Evolutionary conservation across 768 basidiomycete genomes (phyloP), one percentile per base, ranked within the genome.

Genomic region (Mrakia frigida): DNA sequence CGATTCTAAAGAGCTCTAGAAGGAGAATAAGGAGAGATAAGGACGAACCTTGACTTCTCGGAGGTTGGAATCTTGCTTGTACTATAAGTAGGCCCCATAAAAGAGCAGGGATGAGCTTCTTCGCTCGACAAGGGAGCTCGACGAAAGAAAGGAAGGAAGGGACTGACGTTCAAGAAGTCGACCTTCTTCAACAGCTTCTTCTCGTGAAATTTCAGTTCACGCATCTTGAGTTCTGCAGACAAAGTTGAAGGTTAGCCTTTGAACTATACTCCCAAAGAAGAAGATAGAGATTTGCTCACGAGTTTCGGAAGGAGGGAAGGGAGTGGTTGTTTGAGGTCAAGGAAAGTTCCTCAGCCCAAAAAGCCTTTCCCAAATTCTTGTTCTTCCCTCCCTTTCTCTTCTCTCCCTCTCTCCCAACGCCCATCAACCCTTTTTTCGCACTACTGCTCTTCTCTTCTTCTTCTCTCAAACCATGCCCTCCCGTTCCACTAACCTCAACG

Each of bases 171-270:
- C 77, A 98, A 87, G 83, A 99, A 97, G 84, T 98, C 97, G 80
- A 98, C 95, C 85, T 97, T 94, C 83, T 92, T 94, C 83, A 95
- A 88, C 46, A 97, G 87, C 81, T 91, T 95, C 83, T 94, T 90
- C 84, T 99, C 96, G 85, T 99, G 97, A 83, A 92, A 88, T 86
- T 96, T 98, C 83, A 98, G 88, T 85, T 96, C 90, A 79, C 95
- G 87, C 86, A 97, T 94, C 52, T 28, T 81, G 53, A 37, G 67
- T 35, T 59, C 31, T 72, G 52, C 59, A 37, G 18, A 43, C 3
- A 7, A 71, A 71, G 28, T n/a, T 21, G 46, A 50, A 50, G 14
- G 16, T 21, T 50, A 11, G 6, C 39, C 39, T 18, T 50, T 50
- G 16, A 50, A 18, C 46, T 50, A n/a, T n/a, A n/a, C n/a, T n/a